A percentile compares a stretch with the other conserved stretches of the same genome.
phyloP scores from a whole-genome alignment of 2,329 filamentous ascomycete species.

The Clarireedia hainanense region DNA sequence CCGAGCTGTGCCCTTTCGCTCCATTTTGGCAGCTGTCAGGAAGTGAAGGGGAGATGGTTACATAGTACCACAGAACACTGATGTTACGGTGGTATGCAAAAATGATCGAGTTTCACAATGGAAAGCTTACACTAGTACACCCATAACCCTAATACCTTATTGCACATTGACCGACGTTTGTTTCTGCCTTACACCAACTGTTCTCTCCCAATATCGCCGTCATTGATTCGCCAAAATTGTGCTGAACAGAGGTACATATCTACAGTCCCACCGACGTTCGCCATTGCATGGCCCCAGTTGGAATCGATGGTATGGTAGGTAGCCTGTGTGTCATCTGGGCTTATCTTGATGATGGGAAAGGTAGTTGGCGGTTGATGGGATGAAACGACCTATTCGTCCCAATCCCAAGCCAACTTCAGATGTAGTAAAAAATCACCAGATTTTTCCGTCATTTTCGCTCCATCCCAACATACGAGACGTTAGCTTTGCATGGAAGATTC shows the following conservation, averaged over 20 bases:
- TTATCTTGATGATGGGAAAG: background rate
- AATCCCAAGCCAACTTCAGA: background rate
- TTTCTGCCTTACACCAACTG: background rate
- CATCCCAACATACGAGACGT: background rate
- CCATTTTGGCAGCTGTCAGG: background rate
- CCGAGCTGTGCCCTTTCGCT: conserved; percentile 13
- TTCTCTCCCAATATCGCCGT: background rate
- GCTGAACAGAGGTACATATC: too few relatives aligned
- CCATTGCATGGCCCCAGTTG: too few relatives aligned
- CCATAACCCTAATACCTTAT: background rate
- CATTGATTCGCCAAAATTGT: background rate
- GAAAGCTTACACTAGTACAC: background rate
- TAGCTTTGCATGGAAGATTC: background rate
- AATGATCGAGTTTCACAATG: conserved; percentile 17
- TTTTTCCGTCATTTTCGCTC: background rate
- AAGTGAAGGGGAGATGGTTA: background rate
- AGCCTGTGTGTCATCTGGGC: too few relatives aligned
- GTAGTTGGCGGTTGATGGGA: background rate
- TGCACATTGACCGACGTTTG: background rate
- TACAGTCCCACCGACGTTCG: too few relatives aligned
- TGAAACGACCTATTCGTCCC: background rate
- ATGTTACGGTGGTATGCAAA: too few relatives aligned
- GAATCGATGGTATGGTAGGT: too few relatives aligned
- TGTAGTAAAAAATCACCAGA: background rate
- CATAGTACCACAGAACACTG: background rate